Evolutionary conservation across 1,139 yeast species (phyloP).

Genomic region (Kodamaea alishanica): DNA sequence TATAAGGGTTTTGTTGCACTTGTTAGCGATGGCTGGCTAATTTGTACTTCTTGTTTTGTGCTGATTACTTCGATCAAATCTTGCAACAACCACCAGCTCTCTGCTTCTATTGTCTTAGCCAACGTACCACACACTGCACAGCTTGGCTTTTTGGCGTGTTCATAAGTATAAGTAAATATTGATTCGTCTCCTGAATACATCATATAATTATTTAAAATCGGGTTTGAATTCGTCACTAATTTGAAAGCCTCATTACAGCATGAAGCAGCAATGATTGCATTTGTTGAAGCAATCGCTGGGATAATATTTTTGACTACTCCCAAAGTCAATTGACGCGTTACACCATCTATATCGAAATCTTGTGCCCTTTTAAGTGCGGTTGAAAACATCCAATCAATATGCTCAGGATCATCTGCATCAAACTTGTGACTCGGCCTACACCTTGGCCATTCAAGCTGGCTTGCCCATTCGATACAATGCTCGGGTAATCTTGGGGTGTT

Average conservation of each 20-base stretch:
- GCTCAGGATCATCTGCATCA: constrained; percentile 69
- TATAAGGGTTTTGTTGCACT: constrained; percentile 43
- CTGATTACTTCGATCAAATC: constrained; percentile 44
- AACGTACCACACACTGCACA: constrained; percentile 74
- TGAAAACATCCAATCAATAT: constrained; percentile 62
- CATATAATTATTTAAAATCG: constrained; percentile 74
- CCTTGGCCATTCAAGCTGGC: constrained; percentile 71
- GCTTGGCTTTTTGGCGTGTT: constrained; percentile 53
- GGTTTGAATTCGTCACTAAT: constrained; percentile 64
- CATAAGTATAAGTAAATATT: constrained; percentile 69
- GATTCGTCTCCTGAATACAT: constrained; percentile 82
- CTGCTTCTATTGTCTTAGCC: constrained; percentile 31
- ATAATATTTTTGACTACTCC: constrained; percentile 92
- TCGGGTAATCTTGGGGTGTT: constrained; percentile 91
- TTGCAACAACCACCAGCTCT: constrained; percentile 42
- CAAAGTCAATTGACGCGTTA: constrained; percentile 65
- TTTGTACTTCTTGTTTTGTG: constrained; percentile 34
- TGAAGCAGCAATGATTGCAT: constrained; percentile 87
- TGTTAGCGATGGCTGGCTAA: constrained; percentile 51
- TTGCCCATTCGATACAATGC: constrained; percentile 93
- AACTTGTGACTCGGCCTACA: constrained; percentile 43
- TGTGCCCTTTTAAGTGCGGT: constrained; percentile 58
- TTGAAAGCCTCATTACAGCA: constrained; percentile 89
- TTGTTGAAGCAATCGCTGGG: constrained; percentile 93
- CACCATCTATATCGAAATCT: constrained; percentile 65